Conservation (phyloP, 805 yeast genomes). For the Saccharomycopsis sp. region DNA sequence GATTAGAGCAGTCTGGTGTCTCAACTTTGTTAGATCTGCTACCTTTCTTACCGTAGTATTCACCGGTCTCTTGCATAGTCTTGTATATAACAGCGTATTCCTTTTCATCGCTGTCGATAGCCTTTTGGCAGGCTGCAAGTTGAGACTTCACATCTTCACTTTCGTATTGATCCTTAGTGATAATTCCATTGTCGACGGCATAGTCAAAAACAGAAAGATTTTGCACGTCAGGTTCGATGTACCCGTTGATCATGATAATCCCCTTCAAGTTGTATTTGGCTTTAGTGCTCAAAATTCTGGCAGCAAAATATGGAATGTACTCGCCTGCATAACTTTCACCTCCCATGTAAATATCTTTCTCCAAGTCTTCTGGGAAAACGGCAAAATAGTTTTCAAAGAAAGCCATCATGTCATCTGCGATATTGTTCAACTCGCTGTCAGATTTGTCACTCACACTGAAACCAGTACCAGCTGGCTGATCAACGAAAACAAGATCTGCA, state of each 20-base stretch:
- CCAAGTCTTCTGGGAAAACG: conserved; percentile 62
- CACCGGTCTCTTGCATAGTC: conserved; percentile 17
- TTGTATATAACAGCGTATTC: conserved; percentile 9
- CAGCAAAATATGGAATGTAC: conserved; percentile 82
- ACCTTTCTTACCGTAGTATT: conserved; percentile 13
- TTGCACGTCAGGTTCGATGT: conserved; percentile 86
- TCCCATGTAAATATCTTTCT: conserved; percentile 64
- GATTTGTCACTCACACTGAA: conserved; percentile 57
- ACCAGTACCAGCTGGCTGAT: conserved; percentile 95
- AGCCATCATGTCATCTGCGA: conserved; percentile 51
- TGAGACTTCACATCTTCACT: conserved; percentile 11
- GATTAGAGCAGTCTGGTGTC: conserved; percentile 1
- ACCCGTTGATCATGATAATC: conserved; percentile 81
- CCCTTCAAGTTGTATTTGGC: conserved; percentile 42
- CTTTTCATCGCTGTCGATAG: conserved; percentile 5
- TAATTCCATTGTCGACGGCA: conserved; percentile 13
- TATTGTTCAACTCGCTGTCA: conserved; percentile 45
- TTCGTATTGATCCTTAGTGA: conserved; percentile 2
- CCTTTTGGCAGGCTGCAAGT: conserved; percentile 3
- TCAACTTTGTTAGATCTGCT: conserved; percentile 13
- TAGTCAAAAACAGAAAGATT: conserved; percentile 23
- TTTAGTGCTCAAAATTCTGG: conserved; percentile 38
- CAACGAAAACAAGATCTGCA: conserved; percentile 76
- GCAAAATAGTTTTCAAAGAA: conserved; percentile 62
- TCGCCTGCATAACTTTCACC: conserved; percentile 98